phyloP scores from a whole-genome alignment of 352 stramenopile species.

The Globisporangium viniferum region DNA sequence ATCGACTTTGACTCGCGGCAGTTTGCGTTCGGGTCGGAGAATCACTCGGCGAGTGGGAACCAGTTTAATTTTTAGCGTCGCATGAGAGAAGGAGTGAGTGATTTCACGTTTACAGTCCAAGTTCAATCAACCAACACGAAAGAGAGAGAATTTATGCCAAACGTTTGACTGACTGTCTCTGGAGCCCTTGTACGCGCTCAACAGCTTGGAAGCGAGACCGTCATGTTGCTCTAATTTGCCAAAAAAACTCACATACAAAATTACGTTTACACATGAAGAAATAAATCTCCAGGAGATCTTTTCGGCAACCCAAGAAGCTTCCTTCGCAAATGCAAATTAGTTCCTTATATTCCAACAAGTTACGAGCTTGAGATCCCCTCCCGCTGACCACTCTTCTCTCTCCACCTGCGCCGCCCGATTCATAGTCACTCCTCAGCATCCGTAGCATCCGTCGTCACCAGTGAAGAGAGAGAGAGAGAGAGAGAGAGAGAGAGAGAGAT shows the following conservation, averaged over 20 bases:
- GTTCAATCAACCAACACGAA: neutral
- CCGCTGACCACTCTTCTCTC: neutral
- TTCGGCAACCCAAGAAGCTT: no score
- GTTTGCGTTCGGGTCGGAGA: slow-evolving; percentile 61
- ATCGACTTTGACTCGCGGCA: slow-evolving; percentile 50
- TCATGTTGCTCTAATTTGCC: neutral
- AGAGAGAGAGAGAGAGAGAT: neutral
- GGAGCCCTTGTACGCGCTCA: no score
- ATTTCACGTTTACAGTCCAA: neutral
- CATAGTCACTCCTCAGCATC: neutral
- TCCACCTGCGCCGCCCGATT: neutral
- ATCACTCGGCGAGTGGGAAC: slow-evolving; percentile 9
- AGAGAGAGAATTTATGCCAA: neutral
- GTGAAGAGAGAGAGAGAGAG: no score
- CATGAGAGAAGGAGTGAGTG: slow-evolving; percentile 3
- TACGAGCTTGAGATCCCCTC: neutral
- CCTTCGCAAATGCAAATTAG: neutral
- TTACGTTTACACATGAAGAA: neutral
- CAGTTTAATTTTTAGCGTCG: slow-evolving; percentile 16
- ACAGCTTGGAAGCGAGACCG: no score
- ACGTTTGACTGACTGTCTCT: neutral
- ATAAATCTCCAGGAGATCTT: no score
- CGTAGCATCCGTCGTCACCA: neutral
- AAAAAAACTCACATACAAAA: neutral
- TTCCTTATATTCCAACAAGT: slow-evolving; percentile 9